Percentiles rank a stretch among this genome's conserved stretches.
phyloP scores from a whole-genome alignment of 1,139 yeast genomes.

The Yamadazyma buinensis region DNA sequence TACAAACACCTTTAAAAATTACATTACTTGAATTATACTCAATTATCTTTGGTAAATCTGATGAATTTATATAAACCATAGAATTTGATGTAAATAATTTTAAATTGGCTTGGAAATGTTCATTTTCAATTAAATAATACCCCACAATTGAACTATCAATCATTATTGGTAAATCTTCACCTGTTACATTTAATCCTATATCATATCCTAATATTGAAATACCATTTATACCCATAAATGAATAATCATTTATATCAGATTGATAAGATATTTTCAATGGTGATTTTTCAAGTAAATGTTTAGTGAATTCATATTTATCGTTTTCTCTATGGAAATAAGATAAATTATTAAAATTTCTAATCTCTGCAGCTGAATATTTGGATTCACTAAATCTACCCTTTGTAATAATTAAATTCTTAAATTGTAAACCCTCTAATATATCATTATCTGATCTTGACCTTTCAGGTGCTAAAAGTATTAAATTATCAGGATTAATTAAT shows the following conservation, averaged over 20 bases:
- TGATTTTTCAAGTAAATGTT: slow-evolving; percentile 42
- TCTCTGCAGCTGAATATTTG: slow-evolving; percentile 47
- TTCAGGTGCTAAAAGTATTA: slow-evolving; percentile 40
- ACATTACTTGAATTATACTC: slow-evolving; percentile 13
- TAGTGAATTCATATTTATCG: slow-evolving; percentile 39
- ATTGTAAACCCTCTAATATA: slow-evolving; percentile 20
- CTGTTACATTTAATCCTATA: slow-evolving; percentile 20
- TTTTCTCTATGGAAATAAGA: slow-evolving; percentile 48
- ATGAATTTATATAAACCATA: slow-evolving; percentile 19
- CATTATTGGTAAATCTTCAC: slow-evolving; percentile 37
- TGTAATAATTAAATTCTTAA: slow-evolving; percentile 16
- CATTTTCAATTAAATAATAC: slow-evolving; percentile 29
- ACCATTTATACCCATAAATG: slow-evolving; percentile 34
- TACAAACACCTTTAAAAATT: slow-evolving; percentile 38
- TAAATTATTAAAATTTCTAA: slow-evolving; percentile 48
- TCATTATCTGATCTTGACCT: slow-evolving; percentile 20
- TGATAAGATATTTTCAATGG: slow-evolving; percentile 51
- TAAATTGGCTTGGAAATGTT: slow-evolving; percentile 11
- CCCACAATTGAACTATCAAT: slow-evolving; percentile 57
- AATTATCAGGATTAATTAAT: slow-evolving; percentile 49
- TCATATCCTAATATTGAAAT: slow-evolving; percentile 36
- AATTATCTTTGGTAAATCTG: slow-evolving; percentile 14
- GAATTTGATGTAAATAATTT: slow-evolving; percentile 5
- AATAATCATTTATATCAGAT: slow-evolving; percentile 10
- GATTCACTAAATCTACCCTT: slow-evolving; percentile 30